phyloP scores from a whole-genome alignment of 2,329 filamentous ascomycete species.

The Fusarium albosuccineum region DNA sequence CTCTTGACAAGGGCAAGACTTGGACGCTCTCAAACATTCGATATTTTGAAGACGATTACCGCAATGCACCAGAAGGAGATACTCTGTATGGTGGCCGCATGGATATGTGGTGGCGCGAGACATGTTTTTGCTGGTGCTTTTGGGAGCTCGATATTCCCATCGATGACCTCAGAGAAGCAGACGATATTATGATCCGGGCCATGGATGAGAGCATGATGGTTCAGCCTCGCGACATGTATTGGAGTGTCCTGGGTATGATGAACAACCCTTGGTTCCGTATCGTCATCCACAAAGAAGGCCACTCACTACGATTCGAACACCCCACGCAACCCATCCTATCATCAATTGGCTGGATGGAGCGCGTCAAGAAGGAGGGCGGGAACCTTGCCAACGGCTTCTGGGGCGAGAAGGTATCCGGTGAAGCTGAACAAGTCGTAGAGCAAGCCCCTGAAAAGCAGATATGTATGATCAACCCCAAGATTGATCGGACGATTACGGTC shows the following conservation, averaged over 20 bases:
- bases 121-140: conserved; percentile 92
- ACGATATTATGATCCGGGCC: conserved; percentile 83
- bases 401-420: conserved; percentile 77
- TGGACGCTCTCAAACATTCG: conserved; percentile 84
- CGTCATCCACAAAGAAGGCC: conserved; percentile 76
- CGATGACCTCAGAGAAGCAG: conserved; percentile 70
- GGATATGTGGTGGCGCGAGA: conserved; percentile 86
- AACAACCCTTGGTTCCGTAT: conserved; percentile 96
- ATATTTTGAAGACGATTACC: conserved; percentile 89
- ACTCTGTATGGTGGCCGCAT: conserved; percentile 80
- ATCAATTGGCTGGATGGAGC: conserved; percentile 89
- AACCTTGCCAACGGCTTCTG: conserved; percentile 85
- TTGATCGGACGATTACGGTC: conserved; percentile 74
- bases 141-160: conserved; percentile 81
- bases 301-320: conserved; percentile 81
- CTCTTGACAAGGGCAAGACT: conserved; percentile 83
- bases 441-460: conserved; percentile 73
- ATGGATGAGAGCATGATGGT: conserved; percentile 93
- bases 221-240: conserved; percentile 95
- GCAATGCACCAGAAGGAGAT: conserved; percentile 68
- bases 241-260: conserved; percentile 97
- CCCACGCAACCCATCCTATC: conserved; percentile 81
- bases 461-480: conserved; percentile 78
- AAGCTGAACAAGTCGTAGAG: conserved; percentile 56
- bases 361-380: conserved; percentile 84